phyloP scores from a whole-genome alignment of 1,139 yeast species.

The Lodderomyces orthopsilosis region DNA sequence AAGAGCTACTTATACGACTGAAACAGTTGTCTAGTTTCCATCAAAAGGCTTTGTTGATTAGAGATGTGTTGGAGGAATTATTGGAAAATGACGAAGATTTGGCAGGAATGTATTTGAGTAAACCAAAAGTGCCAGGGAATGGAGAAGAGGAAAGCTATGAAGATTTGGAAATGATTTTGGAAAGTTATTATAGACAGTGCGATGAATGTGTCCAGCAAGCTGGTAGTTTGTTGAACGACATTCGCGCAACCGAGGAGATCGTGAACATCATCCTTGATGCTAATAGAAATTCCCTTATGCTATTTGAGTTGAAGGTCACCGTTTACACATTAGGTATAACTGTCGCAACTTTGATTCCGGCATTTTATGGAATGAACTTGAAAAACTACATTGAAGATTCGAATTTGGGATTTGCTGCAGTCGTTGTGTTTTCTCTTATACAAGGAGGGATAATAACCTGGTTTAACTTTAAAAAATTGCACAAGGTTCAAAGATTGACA shows the following conservation, averaged over 20 bases:
- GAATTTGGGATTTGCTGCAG: conserved; percentile 58
- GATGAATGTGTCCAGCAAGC: conserved; percentile 96
- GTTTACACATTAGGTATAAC: conserved; percentile 83
- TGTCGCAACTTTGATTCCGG: conserved; percentile 60
- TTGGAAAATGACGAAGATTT: conserved; percentile 88
- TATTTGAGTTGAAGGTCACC: conserved; percentile 79
- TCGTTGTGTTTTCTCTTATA: conserved; percentile 49
- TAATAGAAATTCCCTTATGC: conserved; percentile 89
- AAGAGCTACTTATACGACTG: conserved; percentile 75
- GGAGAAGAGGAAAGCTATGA: conserved; percentile 46
- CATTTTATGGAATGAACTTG: conserved; percentile 93
- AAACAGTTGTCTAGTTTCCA: conserved; percentile 77
- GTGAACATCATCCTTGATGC: conserved; percentile 94
- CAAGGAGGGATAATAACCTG: conserved; percentile 45
- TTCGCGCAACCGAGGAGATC: conserved; percentile 92
- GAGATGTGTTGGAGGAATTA: conserved; percentile 83
- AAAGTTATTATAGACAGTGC: conserved; percentile 90
- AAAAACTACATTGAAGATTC: conserved; percentile 87
- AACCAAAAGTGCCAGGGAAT: conserved; percentile 25
- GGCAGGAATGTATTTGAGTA: conserved; percentile 76
- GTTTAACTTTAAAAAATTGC: conserved; percentile 48
- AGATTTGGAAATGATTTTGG: conserved; percentile 86
- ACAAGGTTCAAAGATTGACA: conserved; percentile 61
- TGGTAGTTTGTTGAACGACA: conserved; percentile 78
- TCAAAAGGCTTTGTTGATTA: conserved; percentile 78